A percentile compares a stretch with the other conserved stretches of the same genome.
These are phyloP conservation scores for Alternaria rosae DNA, from an alignment of 2,329 filamentous ascomycete species.

Conservation along the genomic window DNA sequence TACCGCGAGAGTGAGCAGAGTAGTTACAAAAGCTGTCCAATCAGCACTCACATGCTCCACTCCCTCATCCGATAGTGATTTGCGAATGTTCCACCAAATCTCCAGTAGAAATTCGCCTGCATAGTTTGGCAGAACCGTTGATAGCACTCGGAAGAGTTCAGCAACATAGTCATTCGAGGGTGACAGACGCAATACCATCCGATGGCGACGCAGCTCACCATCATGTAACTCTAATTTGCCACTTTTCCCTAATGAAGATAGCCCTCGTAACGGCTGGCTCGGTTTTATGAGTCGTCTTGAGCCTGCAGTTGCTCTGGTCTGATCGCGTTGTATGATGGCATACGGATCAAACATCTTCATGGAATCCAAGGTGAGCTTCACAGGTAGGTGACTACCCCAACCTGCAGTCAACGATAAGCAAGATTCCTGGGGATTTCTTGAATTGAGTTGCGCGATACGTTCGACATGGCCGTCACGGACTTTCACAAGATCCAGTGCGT, in stretches of 20 bases:
- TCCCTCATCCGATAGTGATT: slow-evolving; percentile 23
- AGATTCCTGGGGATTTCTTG: slow-evolving; percentile 25
- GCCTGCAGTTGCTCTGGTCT: slow-evolving; percentile 40
- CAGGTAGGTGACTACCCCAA: slow-evolving; percentile 48
- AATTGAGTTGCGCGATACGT: slow-evolving; percentile 38
- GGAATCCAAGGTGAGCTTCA: slow-evolving; percentile 31
- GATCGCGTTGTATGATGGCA: slow-evolving; percentile 36
- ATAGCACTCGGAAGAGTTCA: slow-evolving; percentile 42
- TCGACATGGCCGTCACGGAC: slow-evolving; percentile 43
- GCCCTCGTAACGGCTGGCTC: slow-evolving; percentile 27
- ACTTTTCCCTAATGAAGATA: slow-evolving; percentile 34
- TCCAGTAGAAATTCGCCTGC: slow-evolving; percentile 48
- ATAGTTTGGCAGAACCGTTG: slow-evolving; percentile 45
- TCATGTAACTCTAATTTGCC: slow-evolving; percentile 45
- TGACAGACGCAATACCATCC: slow-evolving; percentile 39
- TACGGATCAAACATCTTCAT: slow-evolving; percentile 47
- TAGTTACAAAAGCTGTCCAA: slow-evolving; percentile 51
- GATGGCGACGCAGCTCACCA: slow-evolving; percentile 41
- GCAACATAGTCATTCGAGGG: slow-evolving; percentile 39
- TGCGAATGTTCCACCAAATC: slow-evolving; percentile 50
- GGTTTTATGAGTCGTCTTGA: slow-evolving; percentile 42
- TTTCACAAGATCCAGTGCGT: slow-evolving; percentile 41
- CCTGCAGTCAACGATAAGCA: slow-evolving; percentile 44
- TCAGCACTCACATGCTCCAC: slow-evolving; percentile 30
- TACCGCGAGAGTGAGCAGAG: slow-evolving; percentile 50